Evolutionary conservation across 192 early-diverging fungal species (phyloP).

Genomic region (Coemansia sp.): DNA sequence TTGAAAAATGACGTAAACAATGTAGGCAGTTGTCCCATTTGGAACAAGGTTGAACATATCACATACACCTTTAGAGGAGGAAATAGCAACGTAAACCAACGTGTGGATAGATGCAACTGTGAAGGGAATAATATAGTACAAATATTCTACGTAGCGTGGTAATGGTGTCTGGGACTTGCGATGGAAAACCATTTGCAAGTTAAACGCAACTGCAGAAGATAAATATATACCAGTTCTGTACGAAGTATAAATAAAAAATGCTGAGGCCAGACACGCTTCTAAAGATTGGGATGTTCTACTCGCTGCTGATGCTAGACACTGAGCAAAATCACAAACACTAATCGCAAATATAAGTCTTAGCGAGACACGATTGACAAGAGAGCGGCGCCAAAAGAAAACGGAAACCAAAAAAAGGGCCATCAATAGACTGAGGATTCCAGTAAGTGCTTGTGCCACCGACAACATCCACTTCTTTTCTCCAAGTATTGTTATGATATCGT

Average conservation of each 20-base stretch:
- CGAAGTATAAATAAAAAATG: conserved; percentile 22
- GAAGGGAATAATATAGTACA: conserved; percentile 32
- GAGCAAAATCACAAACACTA: conserved; percentile 23
- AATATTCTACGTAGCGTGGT: conserved; percentile 31
- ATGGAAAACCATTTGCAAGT: conserved; percentile 36
- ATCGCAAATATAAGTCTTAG: conserved; percentile 32
- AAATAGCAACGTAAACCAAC: conserved; percentile 16
- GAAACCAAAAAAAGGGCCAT: conserved; percentile 23
- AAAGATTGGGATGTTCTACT: too few species aligned
- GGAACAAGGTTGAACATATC: conserved; percentile 13
- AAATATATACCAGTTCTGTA: conserved; percentile 25
- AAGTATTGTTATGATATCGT: background rate
- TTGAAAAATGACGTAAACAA: conserved; percentile 18
- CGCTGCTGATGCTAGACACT: too few species aligned
- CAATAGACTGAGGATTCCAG: conserved; percentile 8
- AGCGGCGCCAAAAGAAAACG: conserved; percentile 35
- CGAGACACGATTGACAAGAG: conserved; percentile 31
- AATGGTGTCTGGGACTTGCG: conserved; percentile 16
- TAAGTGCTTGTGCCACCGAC: background rate
- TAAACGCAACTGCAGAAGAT: conserved; percentile 40
- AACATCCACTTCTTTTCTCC: background rate
- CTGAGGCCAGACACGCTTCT: background rate
- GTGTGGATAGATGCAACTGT: conserved; percentile 11
- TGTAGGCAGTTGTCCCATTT: conserved; percentile 13
- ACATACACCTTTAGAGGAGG: conserved; percentile 18